These are phyloP conservation scores for Lentinula aciculospora DNA, from an alignment of 768 basidiomycete genomes.

Conservation along the genomic window DNA sequence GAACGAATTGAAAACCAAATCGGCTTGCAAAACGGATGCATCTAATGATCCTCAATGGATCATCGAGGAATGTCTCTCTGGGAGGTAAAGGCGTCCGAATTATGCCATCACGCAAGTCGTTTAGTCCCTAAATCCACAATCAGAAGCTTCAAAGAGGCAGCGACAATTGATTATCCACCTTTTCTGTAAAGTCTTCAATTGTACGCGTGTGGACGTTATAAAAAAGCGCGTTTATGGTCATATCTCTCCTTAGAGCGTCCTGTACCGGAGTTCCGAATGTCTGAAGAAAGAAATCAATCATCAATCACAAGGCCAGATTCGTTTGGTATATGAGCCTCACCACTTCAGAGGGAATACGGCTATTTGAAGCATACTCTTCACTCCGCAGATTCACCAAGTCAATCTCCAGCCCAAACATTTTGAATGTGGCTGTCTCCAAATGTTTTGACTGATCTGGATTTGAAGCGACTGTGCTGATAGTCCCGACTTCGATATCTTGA, in stretches of 20 bases:
- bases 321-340: conserved; percentile 38
- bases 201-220: conserved; percentile 86
- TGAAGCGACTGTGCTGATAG: conserved; percentile 78
- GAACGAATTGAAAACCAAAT: conserved; percentile 76
- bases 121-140: conserved; percentile 52
- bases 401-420: conserved; percentile 73
- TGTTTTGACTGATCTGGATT: conserved; percentile 99
- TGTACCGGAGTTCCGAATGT: conserved; percentile 87
- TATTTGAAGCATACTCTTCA: conserved; percentile 84
- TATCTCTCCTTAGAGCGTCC: conserved; percentile 87
- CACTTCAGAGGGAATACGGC: conserved; percentile 84
- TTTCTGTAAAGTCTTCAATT: conserved; percentile 85
- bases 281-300: conserved; percentile 32
- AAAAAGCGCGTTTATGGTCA: conserved; percentile 94
- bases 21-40: conserved; percentile 90
- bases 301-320: background rate
- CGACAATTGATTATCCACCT: conserved; percentile 33
- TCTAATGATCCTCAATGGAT: conserved; percentile 88
- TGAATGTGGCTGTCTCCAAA: conserved; percentile 88
- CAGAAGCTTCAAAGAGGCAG: too few species aligned
- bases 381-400: conserved; percentile 93
- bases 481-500: conserved; percentile 47
- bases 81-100: conserved; percentile 90
- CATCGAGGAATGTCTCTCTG: conserved; percentile 84
- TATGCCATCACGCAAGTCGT: conserved; percentile 73